Conservation (phyloP, 495 filamentous ascomycete genomes). For the Cenococcum geophilum region DNA sequence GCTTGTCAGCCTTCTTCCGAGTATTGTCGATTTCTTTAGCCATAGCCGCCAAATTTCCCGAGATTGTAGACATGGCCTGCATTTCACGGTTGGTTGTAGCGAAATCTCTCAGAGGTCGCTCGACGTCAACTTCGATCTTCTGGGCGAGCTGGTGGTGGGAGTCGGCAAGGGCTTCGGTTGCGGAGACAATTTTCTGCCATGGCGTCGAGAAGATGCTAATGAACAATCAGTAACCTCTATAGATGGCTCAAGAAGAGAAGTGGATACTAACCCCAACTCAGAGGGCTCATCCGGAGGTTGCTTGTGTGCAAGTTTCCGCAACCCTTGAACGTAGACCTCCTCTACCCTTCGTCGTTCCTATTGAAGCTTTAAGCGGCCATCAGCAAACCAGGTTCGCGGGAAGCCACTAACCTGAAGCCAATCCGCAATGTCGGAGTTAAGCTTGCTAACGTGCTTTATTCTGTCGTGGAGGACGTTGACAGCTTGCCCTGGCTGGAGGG, state of each 20-base stretch:
- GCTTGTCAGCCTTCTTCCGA: constrained; percentile 82
- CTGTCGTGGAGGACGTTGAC: constrained; percentile 80
- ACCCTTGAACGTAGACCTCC: constrained; percentile 77
- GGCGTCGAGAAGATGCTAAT: constrained; percentile 79
- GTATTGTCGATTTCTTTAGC: constrained; percentile 80
- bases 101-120: constrained; percentile 73
- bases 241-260: neutral
- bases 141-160: constrained; percentile 78
- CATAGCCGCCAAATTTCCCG: constrained; percentile 69
- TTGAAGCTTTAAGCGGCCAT: constrained; percentile 16
- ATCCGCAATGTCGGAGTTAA: constrained; percentile 91
- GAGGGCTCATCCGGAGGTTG: constrained; percentile 64
- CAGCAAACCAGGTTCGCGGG: neutral
- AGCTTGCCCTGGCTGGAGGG: constrained; percentile 78
- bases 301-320: constrained; percentile 70
- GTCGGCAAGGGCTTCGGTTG: constrained; percentile 70
- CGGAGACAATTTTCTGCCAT: constrained; percentile 84
- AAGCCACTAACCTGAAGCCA: constrained; percentile 72
- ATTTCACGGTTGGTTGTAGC: constrained; percentile 69
- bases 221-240: constrained; percentile 5
- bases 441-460: constrained; percentile 73
- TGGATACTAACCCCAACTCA: constrained; percentile 69
- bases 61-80: constrained; percentile 75
- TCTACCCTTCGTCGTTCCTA: constrained; percentile 92
- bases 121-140: constrained; percentile 86